A percentile compares a stretch with the other conserved stretches of the same genome.
Evolutionary conservation across 495 filamentous ascomycete species (phyloP).

Genomic region (Tuber melanosporum): DNA sequence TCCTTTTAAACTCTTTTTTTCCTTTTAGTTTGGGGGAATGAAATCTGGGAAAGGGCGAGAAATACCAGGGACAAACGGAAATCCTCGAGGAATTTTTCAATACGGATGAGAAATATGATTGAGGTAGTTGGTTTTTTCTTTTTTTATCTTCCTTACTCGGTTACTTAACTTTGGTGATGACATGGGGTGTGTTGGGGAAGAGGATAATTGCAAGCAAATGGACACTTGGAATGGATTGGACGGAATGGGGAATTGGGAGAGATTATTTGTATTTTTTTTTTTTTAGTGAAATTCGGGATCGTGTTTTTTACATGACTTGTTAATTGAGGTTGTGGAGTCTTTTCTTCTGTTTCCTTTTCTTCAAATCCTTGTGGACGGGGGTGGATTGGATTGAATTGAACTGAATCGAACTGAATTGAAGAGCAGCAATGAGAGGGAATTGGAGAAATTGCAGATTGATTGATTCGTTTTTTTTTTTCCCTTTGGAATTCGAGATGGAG

Average conservation of each 20-base stretch:
- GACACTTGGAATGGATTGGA: background rate
- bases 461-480: background rate
- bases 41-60: background rate
- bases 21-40: constrained; percentile 16
- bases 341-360: background rate
- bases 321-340: constrained; percentile 1
- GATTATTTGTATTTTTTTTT: constrained; percentile 4
- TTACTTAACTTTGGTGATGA: background rate
- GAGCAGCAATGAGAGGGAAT: background rate
- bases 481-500: background rate
- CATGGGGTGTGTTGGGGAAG: background rate
- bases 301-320: background rate
- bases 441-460: background rate
- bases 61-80: background rate
- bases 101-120: constrained; percentile 23
- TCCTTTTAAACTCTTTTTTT: constrained; percentile 16
- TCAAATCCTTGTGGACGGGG: background rate
- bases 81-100: background rate
- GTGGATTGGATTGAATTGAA: background rate
- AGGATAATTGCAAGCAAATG: background rate
- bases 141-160: background rate
- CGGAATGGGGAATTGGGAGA: background rate
- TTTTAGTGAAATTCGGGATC: constrained; percentile 2
- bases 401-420: background rate
- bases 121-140: constrained; percentile 21